These are phyloP conservation scores for Beauveria caledonica DNA, from an alignment of 2,329 filamentous ascomycete species.

Conservation along the genomic window DNA sequence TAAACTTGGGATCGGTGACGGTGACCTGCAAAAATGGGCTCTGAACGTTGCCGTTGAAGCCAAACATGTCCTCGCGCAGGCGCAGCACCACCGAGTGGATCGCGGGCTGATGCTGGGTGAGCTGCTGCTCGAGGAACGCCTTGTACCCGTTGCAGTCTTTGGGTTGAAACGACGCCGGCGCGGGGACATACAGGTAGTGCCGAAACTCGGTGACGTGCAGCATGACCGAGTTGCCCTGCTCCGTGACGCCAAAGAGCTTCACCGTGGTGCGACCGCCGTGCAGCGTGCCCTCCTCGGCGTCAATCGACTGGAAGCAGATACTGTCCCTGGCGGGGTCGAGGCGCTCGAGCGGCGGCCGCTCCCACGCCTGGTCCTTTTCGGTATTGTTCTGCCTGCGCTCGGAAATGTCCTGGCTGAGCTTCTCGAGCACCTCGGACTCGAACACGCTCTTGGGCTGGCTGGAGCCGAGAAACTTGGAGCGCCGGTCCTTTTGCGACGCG, in stretches of 20 bases:
- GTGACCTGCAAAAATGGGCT: constrained; percentile 91
- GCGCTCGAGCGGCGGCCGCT: constrained; percentile 46
- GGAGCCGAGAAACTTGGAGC: constrained; percentile 54
- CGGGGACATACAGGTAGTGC: constrained; percentile 91
- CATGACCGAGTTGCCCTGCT: constrained; percentile 79
- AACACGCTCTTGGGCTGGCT: constrained; percentile 85
- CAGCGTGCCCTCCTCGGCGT: constrained; percentile 81
- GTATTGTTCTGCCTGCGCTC: constrained; percentile 78
- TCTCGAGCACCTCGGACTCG: constrained; percentile 89
- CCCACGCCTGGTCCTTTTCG: constrained; percentile 93
- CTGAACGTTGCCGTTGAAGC: constrained; percentile 87
- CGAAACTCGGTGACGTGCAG: constrained; percentile 93
- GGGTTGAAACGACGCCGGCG: constrained; percentile 71
- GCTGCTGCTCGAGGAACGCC: constrained; percentile 67
- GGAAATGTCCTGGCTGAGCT: constrained; percentile 87
- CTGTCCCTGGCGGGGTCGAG: constrained; percentile 53
- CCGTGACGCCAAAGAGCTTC: constrained; percentile 87
- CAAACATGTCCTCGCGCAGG: constrained; percentile 84
- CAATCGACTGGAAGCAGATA: constrained; percentile 92
- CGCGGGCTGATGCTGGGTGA: constrained; percentile 63
- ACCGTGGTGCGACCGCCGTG: constrained; percentile 68
- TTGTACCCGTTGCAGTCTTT: constrained; percentile 73
- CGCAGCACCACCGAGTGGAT: constrained; percentile 77
- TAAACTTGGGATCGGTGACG: constrained; percentile 79
- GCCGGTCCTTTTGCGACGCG: constrained; percentile 53